These are phyloP conservation scores for Alternaria sp. DNA, from an alignment of 2,329 filamentous ascomycete genomes.

Conservation along the genomic window DNA sequence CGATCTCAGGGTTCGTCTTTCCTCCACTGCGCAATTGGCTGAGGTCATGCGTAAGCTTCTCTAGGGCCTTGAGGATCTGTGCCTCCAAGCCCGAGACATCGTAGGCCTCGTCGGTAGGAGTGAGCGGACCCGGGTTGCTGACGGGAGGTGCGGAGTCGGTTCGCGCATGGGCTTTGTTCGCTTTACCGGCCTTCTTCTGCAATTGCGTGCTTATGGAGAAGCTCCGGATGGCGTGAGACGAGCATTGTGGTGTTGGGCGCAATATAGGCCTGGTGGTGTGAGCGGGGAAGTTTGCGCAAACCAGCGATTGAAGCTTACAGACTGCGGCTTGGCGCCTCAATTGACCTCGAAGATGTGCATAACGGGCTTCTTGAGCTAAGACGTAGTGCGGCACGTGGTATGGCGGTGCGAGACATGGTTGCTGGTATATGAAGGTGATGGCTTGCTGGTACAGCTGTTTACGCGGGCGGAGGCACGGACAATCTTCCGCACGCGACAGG, in stretches of 20 bases:
- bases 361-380: slow-evolving; percentile 23
- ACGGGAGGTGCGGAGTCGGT: slow-evolving; percentile 44
- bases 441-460: slow-evolving; percentile 1
- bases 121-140: slow-evolving; percentile 30
- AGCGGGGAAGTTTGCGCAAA: slow-evolving; percentile 3
- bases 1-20: slow-evolving; percentile 65
- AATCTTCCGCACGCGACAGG: neutral
- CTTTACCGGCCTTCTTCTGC: slow-evolving; percentile 63
- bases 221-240: slow-evolving; percentile 17
- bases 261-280: slow-evolving; percentile 19
- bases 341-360: slow-evolving; percentile 19
- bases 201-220: slow-evolving; percentile 54
- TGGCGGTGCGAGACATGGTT: slow-evolving; percentile 35
- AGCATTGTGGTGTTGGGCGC: slow-evolving; percentile 15
- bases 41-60: slow-evolving; percentile 66
- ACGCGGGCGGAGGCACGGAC: slow-evolving; percentile 6
- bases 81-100: slow-evolving; percentile 66
- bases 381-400: slow-evolving; percentile 31
- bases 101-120: slow-evolving; percentile 61
- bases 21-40: slow-evolving; percentile 68
- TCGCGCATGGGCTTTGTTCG: slow-evolving; percentile 49
- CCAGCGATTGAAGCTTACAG: slow-evolving; percentile 26
- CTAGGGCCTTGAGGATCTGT: slow-evolving; percentile 62
- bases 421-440: neutral
- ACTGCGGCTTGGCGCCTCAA: slow-evolving; percentile 33